These are phyloP conservation scores for Trichomonas tenax DNA, from an alignment of 208 protist species.

Conservation along the genomic window DNA sequence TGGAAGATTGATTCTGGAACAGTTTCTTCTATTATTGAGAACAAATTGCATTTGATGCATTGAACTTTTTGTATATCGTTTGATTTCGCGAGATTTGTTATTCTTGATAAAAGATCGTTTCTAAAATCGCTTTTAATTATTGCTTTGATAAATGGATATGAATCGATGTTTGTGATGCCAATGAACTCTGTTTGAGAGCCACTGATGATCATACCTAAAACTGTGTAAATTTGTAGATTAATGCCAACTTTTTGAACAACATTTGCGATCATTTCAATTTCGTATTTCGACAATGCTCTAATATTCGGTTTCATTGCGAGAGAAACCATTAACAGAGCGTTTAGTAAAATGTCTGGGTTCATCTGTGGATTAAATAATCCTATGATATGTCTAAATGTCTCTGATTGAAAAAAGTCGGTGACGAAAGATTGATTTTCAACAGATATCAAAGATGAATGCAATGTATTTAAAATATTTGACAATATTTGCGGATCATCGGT, in stretches of 20 bases:
- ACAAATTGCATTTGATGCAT: not conserved
- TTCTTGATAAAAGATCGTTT: not conserved
- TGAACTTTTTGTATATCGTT: not conserved
- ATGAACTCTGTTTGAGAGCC: not conserved
- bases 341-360: not conserved
- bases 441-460: not conserved
- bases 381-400: not conserved
- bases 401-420: not conserved
- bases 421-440: not conserved
- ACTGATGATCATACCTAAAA: not conserved
- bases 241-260: not conserved
- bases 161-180: not conserved
- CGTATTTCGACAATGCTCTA: not conserved
- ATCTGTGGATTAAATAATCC: not conserved
- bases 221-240: not conserved
- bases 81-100: not conserved
- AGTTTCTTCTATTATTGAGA: not conserved
- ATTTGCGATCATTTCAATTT: not conserved
- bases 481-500: not conserved
- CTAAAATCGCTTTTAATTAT: not conserved
- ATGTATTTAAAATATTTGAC: not conserved
- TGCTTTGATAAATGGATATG: not conserved
- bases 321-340: not conserved
- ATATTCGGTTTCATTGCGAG: not conserved
- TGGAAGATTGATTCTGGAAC: not conserved